Evolutionary conservation across 805 yeast genomes (phyloP), one percentile per base, ranked within the genome.

Genomic region (Wickerhamiella lipophila): DNA sequence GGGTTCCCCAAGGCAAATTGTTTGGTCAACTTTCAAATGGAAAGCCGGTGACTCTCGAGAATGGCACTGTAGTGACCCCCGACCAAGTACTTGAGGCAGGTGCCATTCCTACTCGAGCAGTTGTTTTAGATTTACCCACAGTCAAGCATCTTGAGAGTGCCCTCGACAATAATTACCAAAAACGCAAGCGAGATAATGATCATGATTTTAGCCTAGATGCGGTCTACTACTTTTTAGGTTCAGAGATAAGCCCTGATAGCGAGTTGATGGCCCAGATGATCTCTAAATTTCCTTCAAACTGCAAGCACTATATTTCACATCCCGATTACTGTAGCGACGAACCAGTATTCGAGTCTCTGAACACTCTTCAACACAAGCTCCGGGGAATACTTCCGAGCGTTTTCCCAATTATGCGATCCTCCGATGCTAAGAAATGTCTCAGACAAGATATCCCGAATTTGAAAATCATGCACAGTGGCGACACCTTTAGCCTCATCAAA

Each of bases 211-310:
- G 54, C 21, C 55, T 73, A 18, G 74, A 77, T 1, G 61, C 74
- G 1, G 81, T 87, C 1, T 87, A 84, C 61, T 94, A 85, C 63
- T 75, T 85, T 50, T 64, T 92, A 23, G 92, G 83, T n/a, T 75
- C 71, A 5, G 74, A 71, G 1, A 68, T 84, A 1, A 75, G 77
- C 43, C 68, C 75, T 0, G 4, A 23, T 2, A 18, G 51, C 23
- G 52, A 52, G 1, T 47, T 38, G 2, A 42, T 56, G 3, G 35
- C 34, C 3, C 27, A 25, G 13, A 51, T 58, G 1, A 30, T 50
- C 6, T 47, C 50, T 3, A 61, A 68, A 4, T 80, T 85, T 55
- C 81, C 78, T 0, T 53, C 61, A 0, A 59, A 68, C 0, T 51
- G 55, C 25, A 59, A 68, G 46, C 95, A 86, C 62, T 68, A 78